Percentiles rank a stretch among this genome's conserved stretches.
Evolutionary conservation across 176 grass and related monocot genomes (phyloP).

Genomic region (Rhynchospora tenuis): DNA sequence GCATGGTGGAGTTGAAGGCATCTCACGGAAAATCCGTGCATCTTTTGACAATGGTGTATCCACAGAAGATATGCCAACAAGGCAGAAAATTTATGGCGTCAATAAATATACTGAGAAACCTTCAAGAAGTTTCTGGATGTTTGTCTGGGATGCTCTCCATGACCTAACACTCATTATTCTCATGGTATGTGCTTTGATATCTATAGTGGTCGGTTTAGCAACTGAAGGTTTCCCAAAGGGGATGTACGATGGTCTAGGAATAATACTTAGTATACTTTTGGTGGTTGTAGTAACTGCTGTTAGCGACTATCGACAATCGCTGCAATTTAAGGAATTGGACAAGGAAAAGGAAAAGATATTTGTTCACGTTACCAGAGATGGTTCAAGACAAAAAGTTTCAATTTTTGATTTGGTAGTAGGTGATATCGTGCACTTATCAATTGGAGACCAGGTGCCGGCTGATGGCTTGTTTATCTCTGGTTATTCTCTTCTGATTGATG

Average conservation of each 20-base stretch:
- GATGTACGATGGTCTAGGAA: constrained; percentile 90
- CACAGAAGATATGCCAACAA: constrained; percentile 38
- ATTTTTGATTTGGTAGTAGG: constrained; percentile 91
- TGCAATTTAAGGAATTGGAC: constrained; percentile 96
- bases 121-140: constrained; percentile 89
- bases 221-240: constrained; percentile 95
- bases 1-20: constrained; percentile 57
- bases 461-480: constrained; percentile 85
- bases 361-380: constrained; percentile 87
- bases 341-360: constrained; percentile 96
- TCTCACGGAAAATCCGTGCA: constrained; percentile 52
- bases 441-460: constrained; percentile 83
- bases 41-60: constrained; percentile 44
- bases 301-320: constrained; percentile 93
- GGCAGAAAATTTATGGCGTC: constrained; percentile 64
- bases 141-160: constrained; percentile 90
- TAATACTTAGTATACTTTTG: constrained; percentile 86
- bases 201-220: constrained; percentile 68
- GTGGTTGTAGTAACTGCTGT: constrained; percentile 89
- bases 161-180: constrained; percentile 90
- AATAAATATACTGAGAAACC: constrained; percentile 74
- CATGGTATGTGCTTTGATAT: constrained; percentile 80
- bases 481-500: constrained; percentile 79
- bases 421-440: constrained; percentile 91
- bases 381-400: constrained; percentile 59